These are phyloP conservation scores for Daldinia vernicosa DNA, from an alignment of 495 filamentous ascomycete species.

Conservation along the genomic window DNA sequence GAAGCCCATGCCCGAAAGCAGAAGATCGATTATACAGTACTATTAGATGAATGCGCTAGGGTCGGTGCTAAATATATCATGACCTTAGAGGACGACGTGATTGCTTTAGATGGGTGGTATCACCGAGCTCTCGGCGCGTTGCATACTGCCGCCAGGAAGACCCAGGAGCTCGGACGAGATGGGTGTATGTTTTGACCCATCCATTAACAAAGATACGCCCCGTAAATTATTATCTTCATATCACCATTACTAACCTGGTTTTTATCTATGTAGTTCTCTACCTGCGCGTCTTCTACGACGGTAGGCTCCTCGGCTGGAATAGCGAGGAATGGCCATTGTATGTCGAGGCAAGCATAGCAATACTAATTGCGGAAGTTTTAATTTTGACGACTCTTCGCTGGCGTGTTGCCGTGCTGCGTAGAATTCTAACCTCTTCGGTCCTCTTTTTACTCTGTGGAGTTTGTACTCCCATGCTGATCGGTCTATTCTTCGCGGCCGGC, in stretches of 20 bases:
- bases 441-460: conserved; percentile 35
- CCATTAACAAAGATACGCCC: too few relatives aligned
- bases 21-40: conserved; percentile 60
- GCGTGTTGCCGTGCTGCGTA: conserved; percentile 14
- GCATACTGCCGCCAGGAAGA: conserved; percentile 44
- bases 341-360: conserved; percentile 47
- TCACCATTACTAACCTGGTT: neutral
- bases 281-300: conserved; percentile 65
- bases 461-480: conserved; percentile 43
- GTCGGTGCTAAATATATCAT: conserved; percentile 56
- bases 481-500: conserved; percentile 52
- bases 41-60: conserved; percentile 58
- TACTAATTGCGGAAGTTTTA: conserved; percentile 23
- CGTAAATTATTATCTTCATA: neutral
- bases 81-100: conserved; percentile 65
- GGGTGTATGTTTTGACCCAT: conserved; percentile 35
- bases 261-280: conserved; percentile 51
- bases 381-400: conserved; percentile 19
- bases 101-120: conserved; percentile 63
- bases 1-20: conserved; percentile 52
- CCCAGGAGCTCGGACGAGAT: conserved; percentile 40
- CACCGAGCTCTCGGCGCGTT: conserved; percentile 54
- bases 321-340: conserved; percentile 60
- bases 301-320: conserved; percentile 65
- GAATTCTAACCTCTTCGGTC: conserved; percentile 15